Evolutionary conservation across 345 rosid genomes (phyloP), one percentile per base, ranked within the genome.

Genomic region (Gossypium mustelinum): DNA sequence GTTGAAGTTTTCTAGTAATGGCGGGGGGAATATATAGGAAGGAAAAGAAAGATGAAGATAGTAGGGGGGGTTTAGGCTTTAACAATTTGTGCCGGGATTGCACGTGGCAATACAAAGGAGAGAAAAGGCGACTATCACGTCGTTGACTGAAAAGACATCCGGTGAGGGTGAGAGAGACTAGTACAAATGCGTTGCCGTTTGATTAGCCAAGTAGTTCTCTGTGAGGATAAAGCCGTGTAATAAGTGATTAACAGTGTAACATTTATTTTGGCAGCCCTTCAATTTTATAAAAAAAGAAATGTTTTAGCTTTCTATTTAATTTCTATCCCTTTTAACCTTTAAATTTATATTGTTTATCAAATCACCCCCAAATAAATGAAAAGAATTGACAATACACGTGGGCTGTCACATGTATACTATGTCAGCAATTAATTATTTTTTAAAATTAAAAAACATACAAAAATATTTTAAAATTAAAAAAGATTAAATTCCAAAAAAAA

Each of bases 131-230:
- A 67, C 70, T 50, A 51, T 66, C 64, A 65, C 65, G 73, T 65
- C 73, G 58, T 75, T 67, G 73, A 66, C 29, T 67, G 57, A 67
- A 22, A 45, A 44, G 47, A 75, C 67, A 45, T 55, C 45, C 22
- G 62, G 64, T 51, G 62, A 56, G 25, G 62, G 64, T 51, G 62
- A 56, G 25, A 44, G 43, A 11, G 50, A 75, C 65, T 44, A 52
- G 47, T 44, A 66, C 52, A 24, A 75, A 75, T 66, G 65, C 55
- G 73, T 75, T 75, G 72, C 78, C 72, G 77, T 75, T 75, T 75
- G 5, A 43, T 22, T 50, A 43, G 78, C 73, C 54, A 11, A 22
- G n/a, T 4, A 51, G 64, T 41, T 43, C 41, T 34, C 41, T 0
- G 1, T 34, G 7, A 34, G 41, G 41, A 34, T 18, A 18, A 14